Percentiles rank a stretch among this genome's conserved stretches.
Conservation (phyloP, 495 filamentous ascomycete species). For the Pseudoneurospora amorphoporcata region DNA sequence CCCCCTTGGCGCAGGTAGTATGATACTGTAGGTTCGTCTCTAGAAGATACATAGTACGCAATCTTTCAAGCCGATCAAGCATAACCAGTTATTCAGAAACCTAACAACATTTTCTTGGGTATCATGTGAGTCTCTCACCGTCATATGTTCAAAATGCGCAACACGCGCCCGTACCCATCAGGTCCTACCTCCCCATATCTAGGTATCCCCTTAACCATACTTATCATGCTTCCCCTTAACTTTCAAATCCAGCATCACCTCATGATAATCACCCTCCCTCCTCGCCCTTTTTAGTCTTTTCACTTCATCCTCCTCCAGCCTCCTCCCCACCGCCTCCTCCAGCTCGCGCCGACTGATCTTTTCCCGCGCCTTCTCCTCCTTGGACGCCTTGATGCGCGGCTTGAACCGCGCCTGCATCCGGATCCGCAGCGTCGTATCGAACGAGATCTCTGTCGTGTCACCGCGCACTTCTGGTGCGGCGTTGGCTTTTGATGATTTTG, state of each 20-base stretch:
- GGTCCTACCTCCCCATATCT: background rate
- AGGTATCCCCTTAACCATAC: conserved; percentile 34
- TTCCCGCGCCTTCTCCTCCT: conserved; percentile 68
- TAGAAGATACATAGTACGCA: background rate
- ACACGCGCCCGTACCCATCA: background rate
- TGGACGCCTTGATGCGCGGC: conserved; percentile 62
- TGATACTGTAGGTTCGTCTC: background rate
- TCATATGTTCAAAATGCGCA: background rate
- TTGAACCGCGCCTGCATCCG: conserved; percentile 95
- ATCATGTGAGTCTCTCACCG: background rate
- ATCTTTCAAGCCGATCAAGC: background rate
- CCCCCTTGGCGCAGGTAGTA: background rate
- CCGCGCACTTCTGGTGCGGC: conserved; percentile 57
- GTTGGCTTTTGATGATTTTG: conserved; percentile 29
- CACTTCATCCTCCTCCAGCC: conserved; percentile 77
- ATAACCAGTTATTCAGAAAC: background rate
- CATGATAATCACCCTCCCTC: conserved; percentile 83
- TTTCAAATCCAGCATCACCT: conserved; percentile 76
- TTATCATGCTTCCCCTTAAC: conserved; percentile 97
- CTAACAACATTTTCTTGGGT: background rate
- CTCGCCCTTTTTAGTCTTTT: conserved; percentile 70
- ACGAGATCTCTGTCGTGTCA: conserved; percentile 60
- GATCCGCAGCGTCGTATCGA: conserved; percentile 68
- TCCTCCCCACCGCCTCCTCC: conserved; percentile 68
- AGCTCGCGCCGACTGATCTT: conserved; percentile 83